Evolutionary conservation across 2,329 filamentous ascomycete species (phyloP), one percentile per base, ranked within the genome.

Genomic region (Falciphora oryzae): DNA sequence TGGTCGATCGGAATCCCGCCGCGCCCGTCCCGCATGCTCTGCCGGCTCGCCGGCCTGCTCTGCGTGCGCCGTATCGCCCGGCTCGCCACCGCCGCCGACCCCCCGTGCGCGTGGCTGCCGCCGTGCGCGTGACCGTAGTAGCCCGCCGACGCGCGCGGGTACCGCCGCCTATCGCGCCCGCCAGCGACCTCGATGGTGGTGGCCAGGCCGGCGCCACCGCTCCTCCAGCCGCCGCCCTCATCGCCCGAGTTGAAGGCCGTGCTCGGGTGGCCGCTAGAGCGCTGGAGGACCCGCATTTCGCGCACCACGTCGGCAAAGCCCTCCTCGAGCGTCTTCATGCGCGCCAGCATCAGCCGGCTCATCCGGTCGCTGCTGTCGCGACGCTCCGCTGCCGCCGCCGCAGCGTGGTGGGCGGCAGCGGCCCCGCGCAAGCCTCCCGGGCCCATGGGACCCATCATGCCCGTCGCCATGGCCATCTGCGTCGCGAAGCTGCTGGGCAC

Each of bases 261-360:
- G 2, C 80, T 78, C 3, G 79, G 78, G 44, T 75, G 75, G 56
- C 76, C 78, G 60, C 75, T 73, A 60, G 75, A 77, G 67, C 74
- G 75, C 75, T 80, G 69, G 73, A 85, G 77, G 67, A 87, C 85
- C 67, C 90, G 87, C 74, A 96, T 89, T 75, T 95, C 92, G 67
- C 86, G 87, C 65, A 93, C 85, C n/a, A 96, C 89, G 66, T 97
- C 92, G 2, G 90, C 85, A 74, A 98, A 94, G 18, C 93, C 90
- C 76, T 96, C 92, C 74, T 98, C 93, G 2, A 98, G 82, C 10
- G 90, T 94, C 74, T 95, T 95, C 92, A 97, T 97, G 44, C 92
- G 83, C 11, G 92, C 92, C 59, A 97, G 80, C 76, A 97, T 90
- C 59, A 97, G 83, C 65, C 92, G 85, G 69, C 89, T 88, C 84